Evolutionary conservation across 768 basidiomycete species (phyloP).

Genomic region (Pleurotus pulmonarius): DNA sequence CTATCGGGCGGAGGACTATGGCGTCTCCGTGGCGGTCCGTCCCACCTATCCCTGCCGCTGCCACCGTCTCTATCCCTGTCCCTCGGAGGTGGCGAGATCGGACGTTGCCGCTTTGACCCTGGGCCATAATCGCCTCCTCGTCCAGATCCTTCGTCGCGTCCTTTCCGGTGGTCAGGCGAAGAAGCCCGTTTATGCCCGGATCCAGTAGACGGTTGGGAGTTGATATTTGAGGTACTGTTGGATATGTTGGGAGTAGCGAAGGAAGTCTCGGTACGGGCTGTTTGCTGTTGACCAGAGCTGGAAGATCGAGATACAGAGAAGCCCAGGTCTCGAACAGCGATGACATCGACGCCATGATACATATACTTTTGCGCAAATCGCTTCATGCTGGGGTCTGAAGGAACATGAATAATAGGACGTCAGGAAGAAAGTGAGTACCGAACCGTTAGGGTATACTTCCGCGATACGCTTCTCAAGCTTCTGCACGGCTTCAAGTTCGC

Average conservation of each 20-base stretch:
- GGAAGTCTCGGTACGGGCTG: slow-evolving; percentile 31
- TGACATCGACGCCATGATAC: slow-evolving; percentile 82
- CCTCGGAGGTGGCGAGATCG: slow-evolving; percentile 20
- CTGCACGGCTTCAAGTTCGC: slow-evolving; percentile 83
- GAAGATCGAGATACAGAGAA: slow-evolving; percentile 48
- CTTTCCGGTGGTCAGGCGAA: slow-evolving; percentile 32
- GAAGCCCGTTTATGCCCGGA: slow-evolving; percentile 28
- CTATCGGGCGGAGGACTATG: slow-evolving; percentile 28
- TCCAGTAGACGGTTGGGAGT: slow-evolving; percentile 1
- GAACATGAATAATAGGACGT: not conserved
- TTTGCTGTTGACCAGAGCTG: slow-evolving; percentile 19
- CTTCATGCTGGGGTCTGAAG: slow-evolving; percentile 82
- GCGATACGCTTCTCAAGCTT: slow-evolving; percentile 88
- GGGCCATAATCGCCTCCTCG: slow-evolving; percentile 23
- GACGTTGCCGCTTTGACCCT: slow-evolving; percentile 33
- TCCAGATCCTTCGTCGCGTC: slow-evolving; percentile 16
- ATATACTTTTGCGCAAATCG: slow-evolving; percentile 85
- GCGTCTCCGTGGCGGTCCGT: slow-evolving; percentile 12
- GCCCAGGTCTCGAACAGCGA: slow-evolving; percentile 86
- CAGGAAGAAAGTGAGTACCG: slow-evolving; percentile 16
- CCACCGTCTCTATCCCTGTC: slow-evolving; percentile 30
- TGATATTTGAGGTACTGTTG: not conserved
- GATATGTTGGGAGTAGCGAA: slow-evolving; percentile 14
- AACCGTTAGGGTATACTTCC: slow-evolving; percentile 85
- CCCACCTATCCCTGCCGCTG: slow-evolving; percentile 23